phyloP scores from a whole-genome alignment of 2,329 filamentous ascomycete genomes.

The Hortaea sp. region DNA sequence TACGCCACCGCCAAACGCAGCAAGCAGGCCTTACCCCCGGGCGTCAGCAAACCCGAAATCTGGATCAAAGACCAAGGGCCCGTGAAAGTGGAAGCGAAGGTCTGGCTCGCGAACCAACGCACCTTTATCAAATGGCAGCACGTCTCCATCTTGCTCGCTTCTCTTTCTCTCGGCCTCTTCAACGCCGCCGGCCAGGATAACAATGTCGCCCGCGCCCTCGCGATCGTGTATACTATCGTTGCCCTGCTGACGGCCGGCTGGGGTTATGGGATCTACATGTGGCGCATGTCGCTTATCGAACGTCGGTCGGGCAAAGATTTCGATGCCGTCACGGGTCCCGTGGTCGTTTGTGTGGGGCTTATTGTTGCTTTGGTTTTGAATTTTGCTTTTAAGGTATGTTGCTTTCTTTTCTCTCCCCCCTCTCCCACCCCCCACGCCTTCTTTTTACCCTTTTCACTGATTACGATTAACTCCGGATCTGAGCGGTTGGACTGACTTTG shows the following conservation, averaged over 20 bases:
- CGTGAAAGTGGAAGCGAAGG: slow-evolving; percentile 89
- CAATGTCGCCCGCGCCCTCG: slow-evolving; percentile 64
- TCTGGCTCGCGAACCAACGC: slow-evolving; percentile 96
- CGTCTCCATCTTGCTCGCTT: slow-evolving; percentile 77
- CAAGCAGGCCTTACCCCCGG: slow-evolving; percentile 59
- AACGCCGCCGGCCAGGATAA: slow-evolving; percentile 72
- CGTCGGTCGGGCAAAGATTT: slow-evolving; percentile 86
- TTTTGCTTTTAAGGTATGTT: slow-evolving; percentile 68
- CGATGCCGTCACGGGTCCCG: slow-evolving; percentile 75
- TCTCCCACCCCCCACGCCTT: background rate
- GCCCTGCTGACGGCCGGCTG: slow-evolving; percentile 75
- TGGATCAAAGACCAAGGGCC: slow-evolving; percentile 95
- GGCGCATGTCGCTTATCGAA: slow-evolving; percentile 66
- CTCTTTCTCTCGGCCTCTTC: slow-evolving; percentile 73
- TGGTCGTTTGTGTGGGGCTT: slow-evolving; percentile 72
- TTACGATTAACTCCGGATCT: background rate
- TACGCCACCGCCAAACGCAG: slow-evolving; percentile 49
- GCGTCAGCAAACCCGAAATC: slow-evolving; percentile 71
- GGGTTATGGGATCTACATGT: slow-evolving; percentile 78
- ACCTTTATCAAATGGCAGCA: slow-evolving; percentile 99
- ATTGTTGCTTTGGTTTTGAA: slow-evolving; percentile 73
- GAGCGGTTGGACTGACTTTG: background rate
- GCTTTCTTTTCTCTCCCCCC: background rate
- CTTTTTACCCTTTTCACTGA: too few species aligned
- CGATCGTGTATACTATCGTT: slow-evolving; percentile 72